phyloP scores from a whole-genome alignment of 106 monocot species.

The Triglochin maritima region DNA sequence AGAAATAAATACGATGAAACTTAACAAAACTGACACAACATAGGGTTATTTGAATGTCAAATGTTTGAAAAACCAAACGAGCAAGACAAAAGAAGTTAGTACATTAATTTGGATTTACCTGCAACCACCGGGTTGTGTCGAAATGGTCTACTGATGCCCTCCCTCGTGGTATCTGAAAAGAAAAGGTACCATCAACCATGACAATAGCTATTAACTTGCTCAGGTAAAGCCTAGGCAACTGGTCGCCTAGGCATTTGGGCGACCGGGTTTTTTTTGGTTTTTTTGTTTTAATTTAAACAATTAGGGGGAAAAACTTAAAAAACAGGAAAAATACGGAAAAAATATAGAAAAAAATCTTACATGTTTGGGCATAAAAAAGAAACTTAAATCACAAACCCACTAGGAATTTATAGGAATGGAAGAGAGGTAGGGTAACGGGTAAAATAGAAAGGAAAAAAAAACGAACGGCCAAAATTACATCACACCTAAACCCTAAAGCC shows the following conservation, averaged over 20 bases:
- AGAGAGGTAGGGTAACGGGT: too few species aligned
- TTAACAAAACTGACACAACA: too few species aligned
- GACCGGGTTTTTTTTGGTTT: too few species aligned
- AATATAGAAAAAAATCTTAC: not conserved
- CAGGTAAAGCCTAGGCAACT: too few species aligned
- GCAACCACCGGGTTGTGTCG: constrained; percentile 77
- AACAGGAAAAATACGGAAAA: not conserved
- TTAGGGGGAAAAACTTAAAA: not conserved
- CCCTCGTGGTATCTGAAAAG: constrained; percentile 64
- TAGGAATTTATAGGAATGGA: not conserved
- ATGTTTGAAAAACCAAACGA: not conserved
- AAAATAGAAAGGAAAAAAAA: too few species aligned
- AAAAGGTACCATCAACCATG: too few species aligned
- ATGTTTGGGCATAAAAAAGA: too few species aligned
- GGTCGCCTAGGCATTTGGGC: too few species aligned
- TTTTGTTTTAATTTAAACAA: not conserved
- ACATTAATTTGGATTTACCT: constrained; percentile 41
- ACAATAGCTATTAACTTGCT: too few species aligned
- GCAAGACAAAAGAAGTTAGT: constrained; percentile 2
- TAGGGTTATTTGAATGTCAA: not conserved
- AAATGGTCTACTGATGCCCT: constrained; percentile 41
- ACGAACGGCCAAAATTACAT: too few species aligned
- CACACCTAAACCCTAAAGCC: too few species aligned
- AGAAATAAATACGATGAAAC: not conserved
- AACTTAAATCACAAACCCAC: not conserved